Evolutionary conservation across 495 filamentous ascomycete species (phyloP), one percentile per base, ranked within the genome.

Genomic region (Penicillium verhagenii): DNA sequence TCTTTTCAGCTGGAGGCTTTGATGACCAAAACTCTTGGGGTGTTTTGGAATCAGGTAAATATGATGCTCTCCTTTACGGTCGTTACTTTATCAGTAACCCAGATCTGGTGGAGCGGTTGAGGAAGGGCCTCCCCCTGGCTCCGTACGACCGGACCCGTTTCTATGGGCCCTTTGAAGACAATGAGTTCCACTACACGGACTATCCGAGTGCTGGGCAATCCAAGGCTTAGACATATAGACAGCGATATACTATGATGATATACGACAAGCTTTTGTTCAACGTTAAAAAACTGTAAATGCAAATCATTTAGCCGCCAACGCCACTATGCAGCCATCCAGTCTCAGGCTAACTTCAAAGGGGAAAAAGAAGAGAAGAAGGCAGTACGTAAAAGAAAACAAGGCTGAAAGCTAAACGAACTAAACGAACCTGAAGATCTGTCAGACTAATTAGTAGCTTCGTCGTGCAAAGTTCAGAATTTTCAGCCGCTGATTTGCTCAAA

Each of bases 31-130:
- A 62, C 4, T 84, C 83, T 16, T 66, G 54, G 50, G 79, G 84
- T 38, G 59, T 42, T 4, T 8, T 52, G 77, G 50, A 57, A 78
- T 80, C 80, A 57, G 65, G 67, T 44, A 74, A 76, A 23, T 67
- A 72, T 47, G 70, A 86, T 33, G 64, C 82, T 16, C 71, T 72
- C 0, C 63, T 81, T 31, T 89, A 86, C 67, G 86, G 86, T 21
- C 64, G 82, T n/a, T 76, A 74, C 40, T 92, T 84, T 63, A 82
- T 90, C 55, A 74, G 82, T 48, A 91, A 80, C 42, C 87, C 88
- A 0, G 87, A 91, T 64, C 60, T 92, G 52, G 72, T 79, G 3
- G 86, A 82, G 53, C 70, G 83, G 50, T 53, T 90, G 9, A 64
- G 73, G 60, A 65, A 84, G 31, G 81, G 77, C 88, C 18, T 52